Base-by-base conservation (phyloP, 805 yeast species). In the Candida xyloterini region DNA sequence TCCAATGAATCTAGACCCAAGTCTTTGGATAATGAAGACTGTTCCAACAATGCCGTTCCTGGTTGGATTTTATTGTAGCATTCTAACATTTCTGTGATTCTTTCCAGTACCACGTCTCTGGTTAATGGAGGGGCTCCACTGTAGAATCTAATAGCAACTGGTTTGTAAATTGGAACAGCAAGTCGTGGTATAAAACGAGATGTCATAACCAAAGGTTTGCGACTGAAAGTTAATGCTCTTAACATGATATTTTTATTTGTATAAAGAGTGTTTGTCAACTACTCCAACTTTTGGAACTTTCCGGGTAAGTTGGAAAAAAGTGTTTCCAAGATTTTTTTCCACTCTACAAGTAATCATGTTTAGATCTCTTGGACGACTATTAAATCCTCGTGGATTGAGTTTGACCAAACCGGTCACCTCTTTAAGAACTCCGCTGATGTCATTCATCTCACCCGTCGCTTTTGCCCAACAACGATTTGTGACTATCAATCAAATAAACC, bases 401-500 rank as follows among this genome's bases (percentile, higher is more conserved):
- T 11, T 26, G 31, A 26, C 16, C 18, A 26, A 28, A n/a, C 20
- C 30, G n/a, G 31, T 30, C 11, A 15, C 25, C n/a, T 11, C 20
- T 20, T 13, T 20, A 7, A 30, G 25, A 27, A 34, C 40, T 9
- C n/a, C 30, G 13, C 8, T 30, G 18, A n/a, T 24, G 34, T 30
- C 40, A 18, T 18, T 30, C 16, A 13, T 31, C 5, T 18, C 21
- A 15, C 35, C 35, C 10, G 20, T 35, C 15, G 35, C 35, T 13
- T 33, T 38, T 23, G 18, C 42, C 15, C 79, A 73, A 49, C 71
- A 66, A 45, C 65, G 78, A 54, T 69, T 66, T 56, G 91, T 89
- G 26, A 84, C 95, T 0, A 68, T 86, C 47, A 85, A 86, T 60
- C 95, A 86, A 62, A 74, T 82, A 41, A 79, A 78, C 55, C 74